These are phyloP conservation scores for Zygosaccharomyces pseudobailii DNA, from an alignment of 1,139 yeast species.

Conservation along the genomic window DNA sequence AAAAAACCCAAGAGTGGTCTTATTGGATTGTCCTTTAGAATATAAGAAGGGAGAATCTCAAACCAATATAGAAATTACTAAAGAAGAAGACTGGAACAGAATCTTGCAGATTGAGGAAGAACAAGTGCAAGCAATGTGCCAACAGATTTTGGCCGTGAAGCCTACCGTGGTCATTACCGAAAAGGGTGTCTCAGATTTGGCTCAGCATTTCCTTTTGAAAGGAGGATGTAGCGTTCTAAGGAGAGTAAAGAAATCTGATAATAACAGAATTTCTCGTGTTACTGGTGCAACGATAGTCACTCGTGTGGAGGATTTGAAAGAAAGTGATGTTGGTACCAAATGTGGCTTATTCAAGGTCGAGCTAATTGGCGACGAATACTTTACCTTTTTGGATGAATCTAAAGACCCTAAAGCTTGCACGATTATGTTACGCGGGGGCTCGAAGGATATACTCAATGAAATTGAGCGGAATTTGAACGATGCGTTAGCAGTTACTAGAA, in stretches of 20 bases:
- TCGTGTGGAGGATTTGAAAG: conserved; percentile 90
- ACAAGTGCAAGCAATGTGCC: conserved; percentile 86
- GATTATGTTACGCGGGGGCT: conserved; percentile 87
- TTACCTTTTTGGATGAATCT: conserved; percentile 79
- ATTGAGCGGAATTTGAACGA: conserved; percentile 96
- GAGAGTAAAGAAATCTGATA: conserved; percentile 93
- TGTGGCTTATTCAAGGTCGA: conserved; percentile 93
- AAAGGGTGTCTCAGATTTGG: conserved; percentile 97
- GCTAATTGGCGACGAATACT: conserved; percentile 95
- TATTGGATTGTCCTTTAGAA: conserved; percentile 94
- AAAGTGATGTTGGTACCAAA: conserved; percentile 78
- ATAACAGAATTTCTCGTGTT: conserved; percentile 94
- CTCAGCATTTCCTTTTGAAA: conserved; percentile 91
- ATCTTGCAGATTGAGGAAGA: conserved; percentile 96
- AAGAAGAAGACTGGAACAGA: conserved; percentile 96
- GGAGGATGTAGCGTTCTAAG: conserved; percentile 92
- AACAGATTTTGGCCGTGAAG: conserved; percentile 73
- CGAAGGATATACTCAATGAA: conserved; percentile 93
- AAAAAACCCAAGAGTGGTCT: conserved; percentile 80
- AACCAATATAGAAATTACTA: conserved; percentile 94
- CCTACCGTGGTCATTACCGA: conserved; percentile 96
- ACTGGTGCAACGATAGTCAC: conserved; percentile 97
- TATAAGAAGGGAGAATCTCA: conserved; percentile 99
- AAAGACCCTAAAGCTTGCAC: conserved; percentile 91
- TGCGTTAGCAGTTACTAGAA: conserved; percentile 97